phyloP scores from a whole-genome alignment of 2,329 filamentous ascomycete genomes.

The Colletotrichum brevisporum region DNA sequence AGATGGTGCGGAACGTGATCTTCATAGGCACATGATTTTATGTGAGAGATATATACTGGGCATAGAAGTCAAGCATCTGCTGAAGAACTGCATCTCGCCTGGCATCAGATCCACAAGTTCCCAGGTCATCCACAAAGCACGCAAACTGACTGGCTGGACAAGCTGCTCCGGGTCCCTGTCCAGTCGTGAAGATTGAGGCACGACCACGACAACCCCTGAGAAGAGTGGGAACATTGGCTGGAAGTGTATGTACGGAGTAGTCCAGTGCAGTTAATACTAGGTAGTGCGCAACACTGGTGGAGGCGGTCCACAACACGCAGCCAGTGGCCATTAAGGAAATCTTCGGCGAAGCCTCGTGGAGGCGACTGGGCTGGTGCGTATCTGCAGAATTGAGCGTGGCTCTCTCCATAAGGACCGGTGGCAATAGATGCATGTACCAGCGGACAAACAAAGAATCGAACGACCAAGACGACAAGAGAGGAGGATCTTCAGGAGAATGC shows the following conservation, averaged over 20 bases:
- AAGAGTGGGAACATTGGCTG: slow-evolving; percentile 6
- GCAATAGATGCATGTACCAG: no score
- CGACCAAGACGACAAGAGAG: no score
- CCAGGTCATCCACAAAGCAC: slow-evolving; percentile 26
- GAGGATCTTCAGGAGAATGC: no score
- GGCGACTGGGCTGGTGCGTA: slow-evolving; percentile 8
- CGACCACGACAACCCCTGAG: slow-evolving; percentile 19
- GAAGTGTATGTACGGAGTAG: not conserved
- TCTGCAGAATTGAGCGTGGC: not conserved
- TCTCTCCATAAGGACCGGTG: not conserved
- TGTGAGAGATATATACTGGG: slow-evolving; percentile 29
- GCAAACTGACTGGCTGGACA: slow-evolving; percentile 16
- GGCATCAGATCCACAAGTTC: slow-evolving; percentile 12
- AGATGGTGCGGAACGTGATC: slow-evolving; percentile 1
- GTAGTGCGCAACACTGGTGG: slow-evolving; percentile 6
- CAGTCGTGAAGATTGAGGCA: slow-evolving; percentile 3
- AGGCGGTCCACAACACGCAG: slow-evolving; percentile 21
- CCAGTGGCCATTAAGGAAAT: slow-evolving; percentile 14
- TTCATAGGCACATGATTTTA: slow-evolving; percentile 15
- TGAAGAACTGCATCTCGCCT: slow-evolving; percentile 3
- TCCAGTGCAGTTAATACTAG: not conserved
- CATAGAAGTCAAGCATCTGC: not conserved
- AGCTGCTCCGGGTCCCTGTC: not conserved
- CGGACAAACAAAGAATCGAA: no score
- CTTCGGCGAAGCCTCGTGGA: slow-evolving; percentile 11